phyloP scores from a whole-genome alignment of 176 grass and related monocot species.

The Saccharum spontaneum region DNA sequence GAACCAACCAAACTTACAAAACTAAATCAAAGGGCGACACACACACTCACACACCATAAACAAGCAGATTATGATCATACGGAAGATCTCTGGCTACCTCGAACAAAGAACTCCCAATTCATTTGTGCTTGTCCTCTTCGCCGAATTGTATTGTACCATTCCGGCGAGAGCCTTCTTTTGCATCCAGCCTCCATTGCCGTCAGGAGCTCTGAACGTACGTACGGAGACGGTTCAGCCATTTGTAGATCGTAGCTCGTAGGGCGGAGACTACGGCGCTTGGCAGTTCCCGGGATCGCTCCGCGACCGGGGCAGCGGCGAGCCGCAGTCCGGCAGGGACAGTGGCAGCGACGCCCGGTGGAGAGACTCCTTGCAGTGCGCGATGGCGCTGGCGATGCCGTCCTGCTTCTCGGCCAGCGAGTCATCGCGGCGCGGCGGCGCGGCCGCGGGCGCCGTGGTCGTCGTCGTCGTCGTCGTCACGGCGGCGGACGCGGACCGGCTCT shows the following conservation, averaged over 20 bases:
- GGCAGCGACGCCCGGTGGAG: slow-evolving; percentile 39
- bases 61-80: background rate
- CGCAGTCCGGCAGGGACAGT: slow-evolving; percentile 16
- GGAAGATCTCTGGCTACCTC: background rate
- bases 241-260: too few species aligned
- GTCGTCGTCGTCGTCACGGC: slow-evolving; percentile 15
- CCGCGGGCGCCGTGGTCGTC: background rate
- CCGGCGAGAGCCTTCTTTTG: too few species aligned
- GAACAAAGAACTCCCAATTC: background rate
- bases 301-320: slow-evolving; percentile 45
- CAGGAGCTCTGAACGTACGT: background rate
- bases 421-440: slow-evolving; percentile 44
- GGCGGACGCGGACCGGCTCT: slow-evolving; percentile 69
- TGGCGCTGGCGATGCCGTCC: slow-evolving; percentile 93
- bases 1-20: background rate
- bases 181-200: background rate
- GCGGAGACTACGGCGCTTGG: background rate
- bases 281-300: slow-evolving; percentile 67
- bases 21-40: background rate
- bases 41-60: background rate
- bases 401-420: slow-evolving; percentile 74
- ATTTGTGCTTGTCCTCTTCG: background rate
- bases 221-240: too few species aligned
- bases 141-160: too few species aligned
- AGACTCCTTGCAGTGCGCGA: slow-evolving; percentile 96